Evolutionary conservation across 2,329 filamentous ascomycete species (phyloP), one percentile per base, ranked within the genome.

Genomic region (Verticillium dahliae): DNA sequence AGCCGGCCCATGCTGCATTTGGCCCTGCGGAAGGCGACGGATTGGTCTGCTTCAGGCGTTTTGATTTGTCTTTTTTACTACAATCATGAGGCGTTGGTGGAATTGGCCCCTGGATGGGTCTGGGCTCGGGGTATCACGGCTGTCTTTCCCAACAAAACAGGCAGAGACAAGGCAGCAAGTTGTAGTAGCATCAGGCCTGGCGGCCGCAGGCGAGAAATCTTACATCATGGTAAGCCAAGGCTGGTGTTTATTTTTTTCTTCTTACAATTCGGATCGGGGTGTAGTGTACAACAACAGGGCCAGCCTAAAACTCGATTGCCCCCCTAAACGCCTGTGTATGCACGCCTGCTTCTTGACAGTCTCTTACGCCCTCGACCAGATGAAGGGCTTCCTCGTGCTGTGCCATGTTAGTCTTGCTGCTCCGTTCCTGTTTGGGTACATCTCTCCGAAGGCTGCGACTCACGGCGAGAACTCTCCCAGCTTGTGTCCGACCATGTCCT

Each of bases 401-500:
- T 34, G 18, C 31, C 14, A 1, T 38, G 13, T 27, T 35, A 15
- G 50, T 65, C 41, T 62, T 34, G 61, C 39, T 56, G 10, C 13
- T 18, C 5, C 11, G 38, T 31, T 27, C 58, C 13, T 54, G n/a
- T 6, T 31, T 31, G 27, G 4, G 27, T 31, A 31, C 18, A 22
- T 31, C 27, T 31, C 27, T 5, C 22, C 34, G 22, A 60, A 18
- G 41, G 60, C 56, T 38, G 34, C 54, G 58, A 86, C 91, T 71
- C 85, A 97, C 92, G 86, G 81, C 65, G 92, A 88, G 74, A 97
- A 97, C 78, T 97, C 93, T 69, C 93, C 93, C 68, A 97, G 82
- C 78, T 97, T 97, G 76, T 95, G 90, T 60, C 93, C 93, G 58
- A 97, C 93, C 93, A 97, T 97, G 71, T 97, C 91, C 74, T 97